phyloP scores from a whole-genome alignment of 768 basidiomycete genomes.

The Chalciporus piperatus region DNA sequence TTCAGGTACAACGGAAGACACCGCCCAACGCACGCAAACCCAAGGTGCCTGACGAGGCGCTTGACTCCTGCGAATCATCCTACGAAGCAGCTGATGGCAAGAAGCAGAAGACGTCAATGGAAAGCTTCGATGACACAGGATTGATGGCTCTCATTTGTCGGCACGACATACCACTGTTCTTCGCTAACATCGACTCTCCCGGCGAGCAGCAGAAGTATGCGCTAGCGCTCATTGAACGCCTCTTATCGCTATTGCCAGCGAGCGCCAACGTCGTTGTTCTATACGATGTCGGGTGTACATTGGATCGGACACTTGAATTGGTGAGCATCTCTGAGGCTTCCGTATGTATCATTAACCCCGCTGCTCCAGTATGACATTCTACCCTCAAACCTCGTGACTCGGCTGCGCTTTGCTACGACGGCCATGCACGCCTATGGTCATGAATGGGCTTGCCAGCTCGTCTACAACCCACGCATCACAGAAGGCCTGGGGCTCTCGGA shows the following conservation, averaged over 20 bases:
- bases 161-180: slow-evolving; percentile 37
- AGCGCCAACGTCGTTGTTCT: slow-evolving; percentile 27
- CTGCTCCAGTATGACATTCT: slow-evolving; percentile 3
- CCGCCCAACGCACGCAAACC: slow-evolving; percentile 2
- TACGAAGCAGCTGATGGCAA: slow-evolving; percentile 35
- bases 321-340: slow-evolving; percentile 37
- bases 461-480: too few species aligned
- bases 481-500: too few species aligned
- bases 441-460: too few species aligned
- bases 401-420: slow-evolving; percentile 24
- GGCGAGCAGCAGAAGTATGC: too few species aligned
- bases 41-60: slow-evolving; percentile 31
- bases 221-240: slow-evolving; percentile 27
- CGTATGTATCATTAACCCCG: slow-evolving; percentile 32
- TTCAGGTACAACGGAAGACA: slow-evolving; percentile 21
- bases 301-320: slow-evolving; percentile 21
- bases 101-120: slow-evolving; percentile 23
- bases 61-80: slow-evolving; percentile 34
- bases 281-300: slow-evolving; percentile 38
- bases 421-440: too few species aligned
- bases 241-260: slow-evolving; percentile 29
- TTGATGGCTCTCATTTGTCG: slow-evolving; percentile 39
- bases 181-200: too few species aligned
- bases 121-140: slow-evolving; percentile 32
- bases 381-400: too few species aligned